Percentiles rank a stretch among this genome's conserved stretches.
Evolutionary conservation across 192 early-diverging fungal genomes (phyloP).

Genomic region (Linnemannia elongata): DNA sequence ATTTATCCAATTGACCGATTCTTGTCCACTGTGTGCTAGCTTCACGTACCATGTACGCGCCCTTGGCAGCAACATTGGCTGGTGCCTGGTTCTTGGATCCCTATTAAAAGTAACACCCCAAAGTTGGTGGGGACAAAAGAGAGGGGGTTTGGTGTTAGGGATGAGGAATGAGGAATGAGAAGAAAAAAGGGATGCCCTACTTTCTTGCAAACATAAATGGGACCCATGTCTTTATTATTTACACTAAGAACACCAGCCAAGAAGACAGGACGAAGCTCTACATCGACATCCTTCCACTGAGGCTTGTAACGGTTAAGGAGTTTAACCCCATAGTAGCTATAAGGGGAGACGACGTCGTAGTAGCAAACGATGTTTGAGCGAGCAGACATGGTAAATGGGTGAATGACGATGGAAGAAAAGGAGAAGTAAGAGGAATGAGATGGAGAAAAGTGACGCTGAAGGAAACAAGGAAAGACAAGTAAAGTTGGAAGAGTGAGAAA

Average conservation of each 20-base stretch:
- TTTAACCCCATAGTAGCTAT: conserved; percentile 40
- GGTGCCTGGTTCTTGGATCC: conserved; percentile 42
- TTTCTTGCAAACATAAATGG: background rate
- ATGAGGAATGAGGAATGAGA: background rate
- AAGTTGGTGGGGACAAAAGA: conserved; percentile 3
- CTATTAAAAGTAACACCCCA: background rate
- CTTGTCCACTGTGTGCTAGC: background rate
- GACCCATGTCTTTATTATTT: background rate
- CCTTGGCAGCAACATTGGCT: conserved; percentile 34
- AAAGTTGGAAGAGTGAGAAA: background rate
- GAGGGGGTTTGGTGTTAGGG: background rate
- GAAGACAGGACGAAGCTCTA: conserved; percentile 30
- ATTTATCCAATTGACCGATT: background rate
- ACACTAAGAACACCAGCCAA: conserved; percentile 26
- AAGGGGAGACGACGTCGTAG: conserved; percentile 50
- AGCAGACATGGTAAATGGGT: conserved; percentile 16
- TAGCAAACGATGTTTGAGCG: conserved; percentile 36
- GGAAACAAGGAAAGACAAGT: background rate
- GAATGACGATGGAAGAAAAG: background rate
- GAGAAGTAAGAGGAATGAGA: background rate
- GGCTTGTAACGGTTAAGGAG: conserved; percentile 34
- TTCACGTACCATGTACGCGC: conserved; percentile 36
- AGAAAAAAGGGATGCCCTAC: too few species aligned
- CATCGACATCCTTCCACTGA: conserved; percentile 42
- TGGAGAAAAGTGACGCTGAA: background rate